Base-by-base conservation (phyloP, 805 yeast species). In the Lipomyces anomalus region DNA sequence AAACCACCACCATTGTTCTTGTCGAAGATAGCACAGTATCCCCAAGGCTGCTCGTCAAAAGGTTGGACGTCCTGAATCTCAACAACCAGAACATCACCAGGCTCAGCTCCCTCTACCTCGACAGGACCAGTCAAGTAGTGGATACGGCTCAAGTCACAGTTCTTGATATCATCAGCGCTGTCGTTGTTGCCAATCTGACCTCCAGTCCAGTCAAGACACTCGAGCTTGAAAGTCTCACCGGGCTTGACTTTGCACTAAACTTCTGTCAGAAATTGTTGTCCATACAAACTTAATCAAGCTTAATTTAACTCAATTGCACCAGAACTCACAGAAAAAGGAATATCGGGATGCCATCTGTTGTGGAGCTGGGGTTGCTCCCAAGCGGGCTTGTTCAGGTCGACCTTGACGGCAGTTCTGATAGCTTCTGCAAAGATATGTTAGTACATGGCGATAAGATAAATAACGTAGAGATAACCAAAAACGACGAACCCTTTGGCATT, bases 161-260 rank as follows among this genome's bases (percentile, higher is more conserved):
- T 48, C 47, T 62, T 67, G 50, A 74, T 63, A 54, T 74, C 78
- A 56, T 73, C 76, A 22, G 78, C 77, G 30, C 61, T 55, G 49
- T 73, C 77, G 53, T 65, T 65, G 58, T 73, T 73, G 9, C 62
- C 62, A 41, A 73, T 65, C 57, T 73, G 78, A 43, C 73, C 73
- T 9, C 78, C 78, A 5, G 78, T 74, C 78, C 78, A 74, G 50
- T 74, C 78, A 38, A 73, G 63, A 50, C 78, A 74, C 52, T 74
- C 78, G 33, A 73, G 61, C 46, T 71, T 72, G 52, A 70, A 71
- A 4, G 71, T 61, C 48, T 69, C 71, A n/a, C 70, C 69, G 20
- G 64, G 75, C 42, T 62, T 55, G 35, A 73, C 67, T 7, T 64
- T 63, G 42, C 46, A 34, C 40, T 38, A 23, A 6, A 6, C 4